Base-by-base conservation (phyloP, 192 early-diverging fungal genomes). In the Linnemannia hyalina region DNA sequence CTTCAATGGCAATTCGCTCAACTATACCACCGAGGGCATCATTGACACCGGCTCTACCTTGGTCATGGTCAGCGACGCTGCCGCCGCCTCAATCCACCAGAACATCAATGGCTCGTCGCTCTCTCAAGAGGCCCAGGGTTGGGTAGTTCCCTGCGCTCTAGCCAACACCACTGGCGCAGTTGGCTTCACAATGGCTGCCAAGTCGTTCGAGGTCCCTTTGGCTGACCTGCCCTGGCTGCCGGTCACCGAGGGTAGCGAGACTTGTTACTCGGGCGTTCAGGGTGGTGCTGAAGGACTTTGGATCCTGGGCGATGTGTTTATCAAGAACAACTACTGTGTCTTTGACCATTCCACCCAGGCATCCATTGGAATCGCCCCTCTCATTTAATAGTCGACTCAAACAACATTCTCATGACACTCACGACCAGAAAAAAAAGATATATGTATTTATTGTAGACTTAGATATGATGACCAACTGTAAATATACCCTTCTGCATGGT, bases 41-140 rank as follows among this genome's bases (percentile, higher is more conserved):
- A 46, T 94, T 18, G 93, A 94, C 80, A 93, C 93, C 8, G 93
- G 93, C 69, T 91, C 93, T 13, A 94, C 92, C n/a, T 81, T 94
- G 23, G 82, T 94, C 54, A 80, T 93, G 23, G 87, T 94, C 81
- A 87, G 79, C 74, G 88, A 88, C 4, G 77, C 84, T 46, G 89
- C 87, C 22, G 91, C 91, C 57, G 82, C 82, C 23, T 85, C 87
- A 38, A 88, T 92, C 82, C 91, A 92, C 41, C 40, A 36, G 36
- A 36, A 78, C 8, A 20, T 78, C 7, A 26, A 49, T 18, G 77
- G 77, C 18, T 46, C 74, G 3, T 8, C 29, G 4, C 22, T 13
- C 13, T 73, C 72, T 49, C 15, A 75, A 11, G 52, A 54, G 5
- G 6, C 16, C 32, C 18, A 52, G 20, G 74, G 74, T 11, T 75